Evolutionary conservation across 1,284 basidiomycete species (phyloP), one percentile per base, ranked within the genome.

Genomic region (Porodaedalea pini): DNA sequence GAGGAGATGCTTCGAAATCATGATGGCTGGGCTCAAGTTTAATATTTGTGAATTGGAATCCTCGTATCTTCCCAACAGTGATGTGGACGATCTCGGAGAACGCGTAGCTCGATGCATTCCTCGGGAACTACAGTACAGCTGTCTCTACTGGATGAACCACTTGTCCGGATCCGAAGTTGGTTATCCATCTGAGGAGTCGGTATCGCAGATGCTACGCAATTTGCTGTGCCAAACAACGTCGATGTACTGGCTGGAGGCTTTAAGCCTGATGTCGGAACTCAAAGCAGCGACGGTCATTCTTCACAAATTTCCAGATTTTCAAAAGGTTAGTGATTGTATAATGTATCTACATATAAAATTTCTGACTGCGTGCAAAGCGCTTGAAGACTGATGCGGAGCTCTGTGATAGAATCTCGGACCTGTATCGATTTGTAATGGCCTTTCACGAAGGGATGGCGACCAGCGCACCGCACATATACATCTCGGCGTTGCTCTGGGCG

Each of bases 11-110:
- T 56, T 74, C 6, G 50, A 56, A 3, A 54, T 66, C 21, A 69
- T 75, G 66, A 57, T 67, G 5, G 13, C 57, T 1, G 63, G 67
- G 11, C 71, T 79, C 21, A 59, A 66, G 31, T 74, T 72, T 60
- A 73, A 71, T 55, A 70, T 75, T 5, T 70, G 67, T 48, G 36
- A 61, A 6, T 51, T 72, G 3, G 51, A 65, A 34, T 66, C 67
- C 0, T 73, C 73, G 4, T 62, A 69, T 37, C 1, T 56, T 6
- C 55, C 29, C 6, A 70, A 73, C 44, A 8, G 7, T 6, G 61
- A 69, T 6, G 41, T 73, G 3, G 47, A 53, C 0, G 66, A 65
- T 43, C 48, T 68, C 2, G 17, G 27, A 32, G n/a, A 48, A 2
- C 27, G 36, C 11, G 25, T 56, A 5, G 13, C 5, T 17, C 10